A percentile compares a stretch with the other conserved stretches of the same genome.
Conservation (phyloP, 305 asterid genomes). For the Fraxinus angustifolia region DNA sequence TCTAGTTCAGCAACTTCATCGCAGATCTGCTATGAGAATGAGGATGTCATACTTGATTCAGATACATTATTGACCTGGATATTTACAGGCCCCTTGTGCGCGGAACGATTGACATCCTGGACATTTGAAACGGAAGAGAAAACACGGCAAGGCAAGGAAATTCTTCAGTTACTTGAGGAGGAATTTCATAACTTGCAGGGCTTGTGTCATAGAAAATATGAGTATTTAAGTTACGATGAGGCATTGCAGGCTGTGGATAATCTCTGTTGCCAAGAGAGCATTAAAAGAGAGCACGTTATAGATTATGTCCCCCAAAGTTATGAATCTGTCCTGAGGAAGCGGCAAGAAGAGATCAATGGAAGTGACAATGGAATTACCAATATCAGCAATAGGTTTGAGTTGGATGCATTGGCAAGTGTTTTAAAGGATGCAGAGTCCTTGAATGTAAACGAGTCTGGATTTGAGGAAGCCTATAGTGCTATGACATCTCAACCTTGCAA, state of each 20-base stretch:
- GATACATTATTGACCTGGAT: constrained; percentile 88
- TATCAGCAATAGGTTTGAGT: constrained; percentile 62
- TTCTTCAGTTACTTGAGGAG: constrained; percentile 75
- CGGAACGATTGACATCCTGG: constrained; percentile 70
- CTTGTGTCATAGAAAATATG: constrained; percentile 77
- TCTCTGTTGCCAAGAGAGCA: constrained; percentile 78
- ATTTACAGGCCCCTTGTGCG: constrained; percentile 66
- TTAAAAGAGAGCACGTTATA: constrained; percentile 59
- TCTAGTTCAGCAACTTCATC: constrained; percentile 34
- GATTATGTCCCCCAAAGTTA: constrained; percentile 59
- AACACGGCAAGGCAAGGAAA: constrained; percentile 59
- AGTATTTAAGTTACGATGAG: constrained; percentile 78
- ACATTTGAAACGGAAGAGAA: constrained; percentile 59
- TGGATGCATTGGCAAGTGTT: constrained; percentile 83
- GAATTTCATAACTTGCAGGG: constrained; percentile 74
- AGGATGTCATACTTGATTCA: constrained; percentile 52
- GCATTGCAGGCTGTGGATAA: constrained; percentile 83
- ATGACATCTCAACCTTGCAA: constrained; percentile 61
- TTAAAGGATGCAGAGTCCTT: constrained; percentile 81
- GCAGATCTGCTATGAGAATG: constrained; percentile 40
- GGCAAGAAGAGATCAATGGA: constrained; percentile 69
- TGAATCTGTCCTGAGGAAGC: constrained; percentile 64
- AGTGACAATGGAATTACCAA: constrained; percentile 44
- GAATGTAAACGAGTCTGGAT: constrained; percentile 59
- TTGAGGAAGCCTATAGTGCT: constrained; percentile 65